phyloP scores from a whole-genome alignment of 306 rosid species.

The Castanea sativa region DNA sequence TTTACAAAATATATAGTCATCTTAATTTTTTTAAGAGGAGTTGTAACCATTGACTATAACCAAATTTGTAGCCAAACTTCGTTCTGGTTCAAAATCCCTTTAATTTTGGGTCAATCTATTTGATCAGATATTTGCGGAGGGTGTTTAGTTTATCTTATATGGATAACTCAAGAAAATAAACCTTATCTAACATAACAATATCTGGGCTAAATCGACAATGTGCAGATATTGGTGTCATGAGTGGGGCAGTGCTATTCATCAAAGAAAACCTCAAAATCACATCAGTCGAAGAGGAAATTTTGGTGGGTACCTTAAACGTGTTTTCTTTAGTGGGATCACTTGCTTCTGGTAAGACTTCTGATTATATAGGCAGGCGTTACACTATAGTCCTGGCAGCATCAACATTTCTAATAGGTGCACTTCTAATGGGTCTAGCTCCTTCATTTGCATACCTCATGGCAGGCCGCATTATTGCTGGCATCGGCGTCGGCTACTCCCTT shows the following conservation, averaged over 20 bases:
- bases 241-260: constrained; percentile 75
- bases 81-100: too few species aligned
- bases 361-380: constrained; percentile 67
- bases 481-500: constrained; percentile 79
- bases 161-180: background rate
- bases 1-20: too few species aligned
- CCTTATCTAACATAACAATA: background rate
- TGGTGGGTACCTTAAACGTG: constrained; percentile 66
- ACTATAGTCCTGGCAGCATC: constrained; percentile 61
- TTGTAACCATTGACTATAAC: too few species aligned
- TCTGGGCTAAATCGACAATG: background rate
- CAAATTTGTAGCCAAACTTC: too few species aligned
- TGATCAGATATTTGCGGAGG: too few species aligned
- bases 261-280: constrained; percentile 54
- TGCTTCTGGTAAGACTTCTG: constrained; percentile 70
- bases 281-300: constrained; percentile 60
- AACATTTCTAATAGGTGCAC: constrained; percentile 66
- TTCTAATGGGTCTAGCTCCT: constrained; percentile 77
- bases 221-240: constrained; percentile 81
- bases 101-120: too few species aligned
- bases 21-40: too few species aligned
- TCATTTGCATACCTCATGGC: constrained; percentile 52
- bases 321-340: constrained; percentile 74
- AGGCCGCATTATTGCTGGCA: constrained; percentile 69
- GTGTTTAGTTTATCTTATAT: too few species aligned